Conservation (phyloP, 345 rosid genomes). For the Moricandia arvensis region DNA sequence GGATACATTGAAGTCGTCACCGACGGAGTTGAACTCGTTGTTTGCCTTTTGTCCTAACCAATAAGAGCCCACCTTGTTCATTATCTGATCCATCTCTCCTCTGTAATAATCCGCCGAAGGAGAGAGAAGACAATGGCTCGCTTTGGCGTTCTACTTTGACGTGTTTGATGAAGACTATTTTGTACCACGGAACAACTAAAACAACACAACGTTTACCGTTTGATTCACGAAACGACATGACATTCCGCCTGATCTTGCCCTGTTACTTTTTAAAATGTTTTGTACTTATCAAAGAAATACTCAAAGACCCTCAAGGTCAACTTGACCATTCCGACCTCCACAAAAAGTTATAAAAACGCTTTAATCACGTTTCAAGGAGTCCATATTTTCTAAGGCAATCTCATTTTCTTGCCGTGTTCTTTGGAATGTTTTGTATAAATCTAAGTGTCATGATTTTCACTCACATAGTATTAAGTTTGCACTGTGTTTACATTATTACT, state of each 20-base stretch:
- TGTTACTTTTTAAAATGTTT: not conserved
- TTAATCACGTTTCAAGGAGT: not conserved
- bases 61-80: constrained; percentile 88
- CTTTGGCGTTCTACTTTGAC: constrained; percentile 2
- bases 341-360: not conserved
- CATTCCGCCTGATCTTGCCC: not conserved
- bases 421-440: not conserved
- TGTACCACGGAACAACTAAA: not conserved
- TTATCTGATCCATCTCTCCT: constrained; percentile 72
- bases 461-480: not conserved
- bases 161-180: not conserved
- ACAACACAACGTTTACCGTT: not conserved
- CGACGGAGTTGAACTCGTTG: constrained; percentile 83
- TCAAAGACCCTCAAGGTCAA: not conserved
- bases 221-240: not conserved
- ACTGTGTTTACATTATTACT: not conserved
- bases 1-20: constrained; percentile 76
- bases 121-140: constrained; percentile 11
- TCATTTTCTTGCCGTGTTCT: not conserved
- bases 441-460: not conserved
- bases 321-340: not conserved
- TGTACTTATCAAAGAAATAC: not conserved
- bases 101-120: not conserved
- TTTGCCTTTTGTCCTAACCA: constrained; percentile 54
- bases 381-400: not conserved